Conservation (phyloP, 1,284 basidiomycete genomes). For the Leccinum subatratum region DNA sequence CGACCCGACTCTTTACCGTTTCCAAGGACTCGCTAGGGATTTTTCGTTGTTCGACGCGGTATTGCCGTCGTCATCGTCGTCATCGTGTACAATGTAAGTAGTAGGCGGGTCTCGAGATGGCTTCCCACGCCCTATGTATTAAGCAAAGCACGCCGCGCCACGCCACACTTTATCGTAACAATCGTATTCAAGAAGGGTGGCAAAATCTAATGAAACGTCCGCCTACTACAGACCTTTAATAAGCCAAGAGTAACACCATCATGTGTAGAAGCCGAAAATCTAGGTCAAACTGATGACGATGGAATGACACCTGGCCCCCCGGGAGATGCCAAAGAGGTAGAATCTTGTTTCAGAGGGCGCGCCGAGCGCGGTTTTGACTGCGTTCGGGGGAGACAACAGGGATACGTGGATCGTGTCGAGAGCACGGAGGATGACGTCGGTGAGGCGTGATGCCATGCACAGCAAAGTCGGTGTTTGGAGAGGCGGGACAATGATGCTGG, state of each 20-base stretch:
- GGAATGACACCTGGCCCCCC: too few species aligned
- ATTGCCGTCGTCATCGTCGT: slow-evolving; percentile 10
- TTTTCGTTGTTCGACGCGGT: slow-evolving; percentile 64
- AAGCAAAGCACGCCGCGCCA: slow-evolving; percentile 8
- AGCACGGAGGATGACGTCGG: slow-evolving; percentile 22
- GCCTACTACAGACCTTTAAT: too few species aligned
- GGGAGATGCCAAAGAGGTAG: too few species aligned
- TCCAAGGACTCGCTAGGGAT: slow-evolving; percentile 76
- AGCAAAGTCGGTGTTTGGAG: slow-evolving; percentile 9
- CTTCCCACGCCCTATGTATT: slow-evolving; percentile 14
- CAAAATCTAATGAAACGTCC: too few species aligned
- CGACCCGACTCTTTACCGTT: slow-evolving; percentile 88
- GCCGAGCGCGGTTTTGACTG: too few species aligned
- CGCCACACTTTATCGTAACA: too few species aligned
- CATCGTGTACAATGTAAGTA: slow-evolving; percentile 13
- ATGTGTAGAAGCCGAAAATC: too few species aligned
- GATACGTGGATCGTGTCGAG: slow-evolving; percentile 22
- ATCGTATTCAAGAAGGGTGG: too few species aligned
- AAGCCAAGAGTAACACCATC: too few species aligned
- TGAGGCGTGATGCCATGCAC: slow-evolving; percentile 12
- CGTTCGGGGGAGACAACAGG: slow-evolving; percentile 16
- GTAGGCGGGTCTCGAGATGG: slow-evolving; percentile 1
- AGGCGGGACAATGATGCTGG: too few species aligned
- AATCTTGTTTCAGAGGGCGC: too few species aligned
- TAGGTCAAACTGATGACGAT: too few species aligned